Evolutionary conservation across 1,284 basidiomycete genomes (phyloP).

Genomic region (Apiotrichum gracile): DNA sequence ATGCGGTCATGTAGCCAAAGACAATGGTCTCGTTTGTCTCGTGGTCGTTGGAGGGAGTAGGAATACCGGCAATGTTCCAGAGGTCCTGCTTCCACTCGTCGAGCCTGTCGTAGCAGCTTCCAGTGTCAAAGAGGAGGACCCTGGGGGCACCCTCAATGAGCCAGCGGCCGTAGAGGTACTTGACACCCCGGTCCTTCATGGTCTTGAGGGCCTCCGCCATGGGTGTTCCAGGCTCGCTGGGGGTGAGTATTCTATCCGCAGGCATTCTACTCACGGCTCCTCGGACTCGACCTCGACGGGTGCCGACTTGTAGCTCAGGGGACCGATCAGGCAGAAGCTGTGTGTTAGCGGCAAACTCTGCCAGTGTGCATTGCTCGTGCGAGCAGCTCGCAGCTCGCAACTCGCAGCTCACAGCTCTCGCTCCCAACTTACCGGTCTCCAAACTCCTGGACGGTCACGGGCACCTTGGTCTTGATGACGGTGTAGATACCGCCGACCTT

Average conservation of each 20-base stretch:
- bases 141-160: slow-evolving; percentile 92
- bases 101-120: slow-evolving; percentile 71
- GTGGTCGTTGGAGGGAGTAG: slow-evolving; percentile 88
- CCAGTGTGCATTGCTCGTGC: too few species aligned
- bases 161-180: slow-evolving; percentile 93
- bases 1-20: slow-evolving; percentile 98
- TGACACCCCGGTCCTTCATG: slow-evolving; percentile 84
- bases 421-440: slow-evolving; percentile 40
- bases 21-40: slow-evolving; percentile 99
- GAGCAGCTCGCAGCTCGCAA: too few species aligned
- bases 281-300: slow-evolving; percentile 96
- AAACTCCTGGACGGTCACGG: slow-evolving; percentile 90
- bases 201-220: slow-evolving; percentile 63
- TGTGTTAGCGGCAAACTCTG: slow-evolving; percentile 5
- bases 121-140: slow-evolving; percentile 92
- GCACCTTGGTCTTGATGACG: slow-evolving; percentile 98
- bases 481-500: slow-evolving; percentile 99
- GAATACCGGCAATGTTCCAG: slow-evolving; percentile 96
- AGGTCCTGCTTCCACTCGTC: slow-evolving; percentile 99
- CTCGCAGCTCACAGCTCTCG: too few species aligned
- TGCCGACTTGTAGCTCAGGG: slow-evolving; percentile 90
- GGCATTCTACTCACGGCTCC: slow-evolving; percentile 61
- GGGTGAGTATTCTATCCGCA: neutral
- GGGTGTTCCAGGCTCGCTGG: slow-evolving; percentile 50
- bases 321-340: slow-evolving; percentile 88